Conservation (phyloP, 352 stramenopile genomes). For the Pythium phragmitis region DNA sequence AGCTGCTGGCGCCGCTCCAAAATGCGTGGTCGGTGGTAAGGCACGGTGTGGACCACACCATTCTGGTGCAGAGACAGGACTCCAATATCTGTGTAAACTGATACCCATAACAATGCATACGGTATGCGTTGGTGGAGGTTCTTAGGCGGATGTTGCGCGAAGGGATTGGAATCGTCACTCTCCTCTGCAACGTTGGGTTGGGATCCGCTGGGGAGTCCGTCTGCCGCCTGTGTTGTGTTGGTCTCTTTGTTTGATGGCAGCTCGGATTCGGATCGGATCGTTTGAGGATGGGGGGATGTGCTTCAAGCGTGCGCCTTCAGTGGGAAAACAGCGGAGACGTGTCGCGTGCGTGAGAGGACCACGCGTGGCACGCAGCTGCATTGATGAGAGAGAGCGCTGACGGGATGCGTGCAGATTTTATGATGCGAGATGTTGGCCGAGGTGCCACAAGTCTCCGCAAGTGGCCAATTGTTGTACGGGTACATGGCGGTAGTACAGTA, state of each 20-base stretch:
- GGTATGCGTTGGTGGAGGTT: not conserved
- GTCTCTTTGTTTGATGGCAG: constrained; percentile 1
- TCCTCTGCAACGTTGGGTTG: not conserved
- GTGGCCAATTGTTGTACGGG: too few species aligned
- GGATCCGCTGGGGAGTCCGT: constrained; percentile 17
- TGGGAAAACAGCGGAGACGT: not conserved
- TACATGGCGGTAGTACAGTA: too few species aligned
- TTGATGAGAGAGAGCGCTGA: not conserved
- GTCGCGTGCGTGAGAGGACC: constrained; percentile 6
- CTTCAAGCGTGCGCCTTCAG: too few species aligned
- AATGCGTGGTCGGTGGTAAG: constrained; percentile 14
- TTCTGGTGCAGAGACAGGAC: not conserved
- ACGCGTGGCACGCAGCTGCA: not conserved
- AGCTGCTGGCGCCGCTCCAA: not conserved
- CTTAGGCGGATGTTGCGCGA: constrained; percentile 2
- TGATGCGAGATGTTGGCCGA: not conserved
- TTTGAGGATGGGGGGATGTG: constrained; percentile 3
- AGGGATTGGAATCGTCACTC: constrained; percentile 4
- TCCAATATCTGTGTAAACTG: not conserved
- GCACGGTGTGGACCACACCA: constrained; percentile 18
- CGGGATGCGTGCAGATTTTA: not conserved
- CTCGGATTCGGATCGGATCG: not conserved
- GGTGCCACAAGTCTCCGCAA: too few species aligned
- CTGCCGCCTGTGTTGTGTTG: not conserved
- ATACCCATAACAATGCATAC: constrained; percentile 6